Evolutionary conservation across 2,329 filamentous ascomycete species (phyloP).

Genomic region (Penicillium sp.): DNA sequence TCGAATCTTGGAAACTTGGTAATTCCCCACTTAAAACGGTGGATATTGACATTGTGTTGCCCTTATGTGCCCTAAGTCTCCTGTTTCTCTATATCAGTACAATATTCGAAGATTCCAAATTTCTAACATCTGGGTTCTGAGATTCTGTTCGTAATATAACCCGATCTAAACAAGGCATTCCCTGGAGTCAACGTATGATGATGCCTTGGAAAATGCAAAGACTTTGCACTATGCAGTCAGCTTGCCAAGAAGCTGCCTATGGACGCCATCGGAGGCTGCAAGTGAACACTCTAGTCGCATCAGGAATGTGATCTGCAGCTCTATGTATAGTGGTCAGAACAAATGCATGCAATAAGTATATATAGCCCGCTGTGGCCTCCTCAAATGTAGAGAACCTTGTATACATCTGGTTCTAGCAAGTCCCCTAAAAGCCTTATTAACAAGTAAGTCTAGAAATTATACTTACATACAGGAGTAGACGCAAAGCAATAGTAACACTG

Average conservation of each 20-base stretch:
- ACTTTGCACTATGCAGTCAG: conserved; percentile 17
- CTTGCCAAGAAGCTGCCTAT: conserved; percentile 9
- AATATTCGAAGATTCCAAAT: background rate
- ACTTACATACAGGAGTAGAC: background rate
- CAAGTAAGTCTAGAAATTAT: background rate
- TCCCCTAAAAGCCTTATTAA: background rate
- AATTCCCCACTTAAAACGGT: background rate
- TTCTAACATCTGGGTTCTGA: background rate
- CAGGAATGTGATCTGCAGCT: conserved; percentile 6
- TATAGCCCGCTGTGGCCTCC: background rate
- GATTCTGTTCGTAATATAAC: background rate
- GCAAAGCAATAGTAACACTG: conserved; percentile 7
- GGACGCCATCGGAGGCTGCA: conserved; percentile 2
- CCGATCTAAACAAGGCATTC: background rate
- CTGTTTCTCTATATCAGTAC: background rate
- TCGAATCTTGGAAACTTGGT: background rate
- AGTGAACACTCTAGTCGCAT: conserved; percentile 4
- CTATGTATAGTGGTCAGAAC: background rate
- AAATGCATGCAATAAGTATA: conserved; percentile 1
- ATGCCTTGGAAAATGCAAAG: conserved; percentile 9
- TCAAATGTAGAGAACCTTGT: background rate
- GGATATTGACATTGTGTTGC: background rate
- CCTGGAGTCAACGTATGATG: conserved; percentile 5
- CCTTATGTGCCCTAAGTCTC: background rate
- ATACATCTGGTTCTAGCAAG: background rate